Evolutionary conservation across 2,329 filamentous ascomycete species (phyloP), one percentile per base, ranked within the genome.

Genomic region (Fusarium liriodendri): DNA sequence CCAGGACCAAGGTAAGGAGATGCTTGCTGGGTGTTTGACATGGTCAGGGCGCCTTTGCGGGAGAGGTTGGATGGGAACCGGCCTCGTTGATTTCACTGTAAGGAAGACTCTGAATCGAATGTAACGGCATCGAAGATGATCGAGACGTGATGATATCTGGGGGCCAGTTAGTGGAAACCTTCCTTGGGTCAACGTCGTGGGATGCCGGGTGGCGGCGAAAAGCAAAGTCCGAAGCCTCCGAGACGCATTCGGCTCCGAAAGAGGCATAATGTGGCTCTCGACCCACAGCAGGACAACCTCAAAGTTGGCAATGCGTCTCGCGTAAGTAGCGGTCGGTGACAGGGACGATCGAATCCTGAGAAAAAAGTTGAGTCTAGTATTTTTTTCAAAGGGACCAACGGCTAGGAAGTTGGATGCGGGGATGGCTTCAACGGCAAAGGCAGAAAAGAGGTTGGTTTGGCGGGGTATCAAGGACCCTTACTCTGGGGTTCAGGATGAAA

Each of bases 61-160:
- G 63, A 50, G 64, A 67, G 62, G 62, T 29, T 63, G 68, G 40
- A 63, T 20, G 47, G 29, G 25, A 63, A 57, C 32, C 33, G 20
- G 54, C 55, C 47, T 40, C 38, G 37, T 58, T 60, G 32, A 59
- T 63, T 71, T 50, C 38, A 72, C 47, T 35, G 38, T 22, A 18
- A 18, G 25, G 20, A 16, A 37, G 32, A 65, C 25, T 18, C 47
- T 45, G 40, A 22, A 18, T 50, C 42, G 52, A 62, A 72, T 66
- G 64, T 38, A 64, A 74, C 68, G 13, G 22, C 18, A 74, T 72
- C 62, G 68, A 64, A 74, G 68, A 74, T 73, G 61, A 69, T 27
- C 57, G 14, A 50, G 33, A 14, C 11, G n/a, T 63, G 32, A 37
- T 57, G 61, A 57, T 55, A 45, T n/a, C 37, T 37, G 16, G 55